Conservation (phyloP, 345 rosid genomes). For the Gossypium mustelinum region DNA sequence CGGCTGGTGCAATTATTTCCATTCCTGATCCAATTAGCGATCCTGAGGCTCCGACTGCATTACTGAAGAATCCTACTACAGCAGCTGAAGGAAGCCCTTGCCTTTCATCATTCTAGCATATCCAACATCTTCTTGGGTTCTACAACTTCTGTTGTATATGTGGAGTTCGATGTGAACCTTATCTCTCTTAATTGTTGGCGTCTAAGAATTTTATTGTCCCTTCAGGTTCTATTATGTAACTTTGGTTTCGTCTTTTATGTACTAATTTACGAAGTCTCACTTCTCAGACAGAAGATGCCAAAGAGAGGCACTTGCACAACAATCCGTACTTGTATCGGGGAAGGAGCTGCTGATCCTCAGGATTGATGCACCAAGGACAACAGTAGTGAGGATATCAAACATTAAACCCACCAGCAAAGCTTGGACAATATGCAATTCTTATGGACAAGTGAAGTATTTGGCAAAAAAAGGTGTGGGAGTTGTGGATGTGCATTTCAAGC, state of each 20-base stretch:
- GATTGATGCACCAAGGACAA: conserved; percentile 48
- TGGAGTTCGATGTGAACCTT: conserved; percentile 41
- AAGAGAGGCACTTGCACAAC: conserved; percentile 40
- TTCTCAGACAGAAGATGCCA: conserved; percentile 39
- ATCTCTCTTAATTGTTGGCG: background rate
- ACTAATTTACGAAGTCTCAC: background rate
- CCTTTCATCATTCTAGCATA: conserved; percentile 29
- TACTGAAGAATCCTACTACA: conserved; percentile 38
- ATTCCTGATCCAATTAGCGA: conserved; percentile 41
- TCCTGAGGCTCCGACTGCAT: conserved; percentile 30
- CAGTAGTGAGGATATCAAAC: conserved; percentile 34
- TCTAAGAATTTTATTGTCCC: background rate
- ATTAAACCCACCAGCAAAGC: background rate
- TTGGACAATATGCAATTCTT: conserved; percentile 8
- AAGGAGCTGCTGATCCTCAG: conserved; percentile 30
- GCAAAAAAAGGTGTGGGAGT: background rate
- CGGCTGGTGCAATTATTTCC: conserved; percentile 17
- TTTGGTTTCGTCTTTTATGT: background rate
- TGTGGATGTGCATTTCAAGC: conserved; percentile 28
- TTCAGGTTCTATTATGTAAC: background rate
- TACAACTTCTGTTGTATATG: conserved; percentile 29
- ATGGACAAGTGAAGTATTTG: conserved; percentile 20
- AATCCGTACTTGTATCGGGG: conserved; percentile 25
- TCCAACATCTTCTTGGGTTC: conserved; percentile 31
- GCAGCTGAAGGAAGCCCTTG: conserved; percentile 35